These are phyloP conservation scores for Aureobasidium mangrovei DNA, from an alignment of 2,329 filamentous ascomycete genomes.

Conservation along the genomic window DNA sequence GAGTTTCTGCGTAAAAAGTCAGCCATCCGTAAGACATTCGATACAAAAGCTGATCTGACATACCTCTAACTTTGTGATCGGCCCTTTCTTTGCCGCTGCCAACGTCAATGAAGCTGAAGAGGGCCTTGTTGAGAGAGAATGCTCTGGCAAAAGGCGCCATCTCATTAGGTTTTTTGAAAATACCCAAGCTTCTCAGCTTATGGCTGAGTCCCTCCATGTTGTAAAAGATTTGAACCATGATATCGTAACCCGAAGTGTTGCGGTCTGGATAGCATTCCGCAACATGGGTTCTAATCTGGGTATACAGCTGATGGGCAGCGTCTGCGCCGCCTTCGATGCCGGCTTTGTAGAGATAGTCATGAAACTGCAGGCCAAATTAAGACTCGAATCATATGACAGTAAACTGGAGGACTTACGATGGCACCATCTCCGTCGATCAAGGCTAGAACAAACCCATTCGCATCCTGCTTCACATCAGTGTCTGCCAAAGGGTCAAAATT, in stretches of 20 bases:
- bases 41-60: constrained; percentile 30
- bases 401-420: constrained; percentile 28
- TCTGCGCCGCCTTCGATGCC: constrained; percentile 36
- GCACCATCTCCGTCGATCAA: constrained; percentile 44
- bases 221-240: constrained; percentile 40
- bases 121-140: constrained; percentile 43
- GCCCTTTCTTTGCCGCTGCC: constrained; percentile 52
- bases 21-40: constrained; percentile 38
- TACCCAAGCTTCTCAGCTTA: constrained; percentile 33
- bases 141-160: constrained; percentile 35
- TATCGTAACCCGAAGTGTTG: constrained; percentile 33
- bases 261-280: constrained; percentile 31
- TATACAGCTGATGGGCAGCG: constrained; percentile 35
- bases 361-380: constrained; percentile 29
- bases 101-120: constrained; percentile 55
- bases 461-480: constrained; percentile 17
- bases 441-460: constrained; percentile 37
- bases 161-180: constrained; percentile 33
- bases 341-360: constrained; percentile 34
- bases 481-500: background rate
- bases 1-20: constrained; percentile 36
- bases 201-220: constrained; percentile 38
- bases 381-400: background rate
- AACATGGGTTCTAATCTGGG: constrained; percentile 35
- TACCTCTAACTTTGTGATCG: constrained; percentile 51